Base-by-base conservation (phyloP, 2,329 filamentous ascomycete genomes). In the Endoconidiophora laricicola region DNA sequence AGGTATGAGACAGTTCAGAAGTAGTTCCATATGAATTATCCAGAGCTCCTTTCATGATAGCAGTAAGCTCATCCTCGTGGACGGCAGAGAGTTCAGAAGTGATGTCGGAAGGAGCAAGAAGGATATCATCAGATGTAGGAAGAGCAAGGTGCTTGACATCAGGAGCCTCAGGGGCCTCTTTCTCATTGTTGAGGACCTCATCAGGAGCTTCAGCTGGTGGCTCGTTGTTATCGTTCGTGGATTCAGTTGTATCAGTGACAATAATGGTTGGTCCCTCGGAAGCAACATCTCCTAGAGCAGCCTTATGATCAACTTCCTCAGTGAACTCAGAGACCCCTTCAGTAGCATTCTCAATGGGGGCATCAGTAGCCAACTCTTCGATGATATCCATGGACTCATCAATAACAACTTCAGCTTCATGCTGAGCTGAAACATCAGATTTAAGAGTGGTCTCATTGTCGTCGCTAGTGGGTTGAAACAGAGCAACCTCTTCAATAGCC, bases 141-240 rank as follows among this genome's bases (percentile, higher is more conserved):
- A 45, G 37, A 22, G 33, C 12, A 36, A 46, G 24, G 14, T 41
- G 37, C 6, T 46, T 44, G 18, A 18, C 43, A 18, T 40, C 42
- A 26, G 22, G 29, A n/a, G n/a, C 24, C 40, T 43, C 16, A 6
- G 20, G 16, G 10, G 20, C 16, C 14, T 22, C 20, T 43, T 43
- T 18, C 3, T 14, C 14, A 22, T 18, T 87, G n/a, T 86, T 65
- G 40, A 62, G 60, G 9, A 20, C 14, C 16, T 40, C 23, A 37
- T 37, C 6, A 48, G 22, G 26, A 6, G 26, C 26, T 29, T 7
- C 26, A 14, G 43, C 12, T 23, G 42, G 24, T 12, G 26, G 37
- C 6, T 46, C 24, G 18, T 16, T 37, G 26, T 40, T 26, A 10
- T n/a, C 24, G 20, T 12, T 24, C 18, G 20, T 24, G 12, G 24